phyloP scores from a whole-genome alignment of 306 rosid genomes.

The Prunus persica region Prunus_persica_NCBIv2 NC_034014.1:27318001-27318500 shows the following conservation, averaged over 20 bases:
- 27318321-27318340: constrained; percentile 83
- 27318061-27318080: constrained; percentile 68
- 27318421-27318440: background rate
- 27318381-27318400: constrained; percentile 61
- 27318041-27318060: constrained; percentile 68
- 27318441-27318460: constrained; percentile 80
- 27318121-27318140: constrained; percentile 75
- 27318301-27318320: constrained; percentile 77
- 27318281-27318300: constrained; percentile 80
- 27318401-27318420: constrained; percentile 48
- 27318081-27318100: constrained; percentile 77
- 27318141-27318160: constrained; percentile 76
- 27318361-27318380: constrained; percentile 52
- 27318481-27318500: constrained; percentile 16
- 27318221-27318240: constrained; percentile 69
- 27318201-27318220: constrained; percentile 56
- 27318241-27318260: constrained; percentile 48
- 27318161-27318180: constrained; percentile 65
- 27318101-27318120: constrained; percentile 64
- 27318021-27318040: constrained; percentile 76
- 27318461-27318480: constrained; percentile 50
- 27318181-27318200: constrained; percentile 79
- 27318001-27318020: constrained; percentile 62
- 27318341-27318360: constrained; percentile 58
- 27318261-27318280: constrained; percentile 66